These are phyloP conservation scores for Neurospora sp. DNA, from an alignment of 495 filamentous ascomycete species.

Conservation along the genomic window DNA sequence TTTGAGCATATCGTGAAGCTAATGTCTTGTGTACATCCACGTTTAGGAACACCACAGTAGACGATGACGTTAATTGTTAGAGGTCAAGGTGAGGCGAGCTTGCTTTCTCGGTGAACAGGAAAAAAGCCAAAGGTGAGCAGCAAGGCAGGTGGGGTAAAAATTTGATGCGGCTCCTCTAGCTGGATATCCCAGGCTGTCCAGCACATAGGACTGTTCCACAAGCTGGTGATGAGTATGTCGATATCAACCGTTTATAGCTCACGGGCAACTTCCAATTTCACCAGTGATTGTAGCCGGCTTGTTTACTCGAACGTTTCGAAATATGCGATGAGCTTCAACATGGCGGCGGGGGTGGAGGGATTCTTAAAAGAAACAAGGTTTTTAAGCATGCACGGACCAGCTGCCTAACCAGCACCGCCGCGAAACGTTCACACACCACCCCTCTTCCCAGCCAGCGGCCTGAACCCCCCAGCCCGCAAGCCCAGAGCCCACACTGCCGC, in stretches of 20 bases:
- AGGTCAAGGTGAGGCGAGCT: background rate
- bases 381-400: background rate
- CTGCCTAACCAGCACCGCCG: background rate
- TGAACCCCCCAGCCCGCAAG: background rate
- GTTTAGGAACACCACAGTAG: background rate
- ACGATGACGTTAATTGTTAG: background rate
- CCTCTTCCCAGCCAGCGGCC: background rate
- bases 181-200: background rate
- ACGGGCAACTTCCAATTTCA: background rate
- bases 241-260: background rate
- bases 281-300: background rate
- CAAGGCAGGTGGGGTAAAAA: conserved; percentile 20
- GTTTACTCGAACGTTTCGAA: background rate
- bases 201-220: background rate
- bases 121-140: conserved; percentile 6
- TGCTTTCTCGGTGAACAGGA: background rate
- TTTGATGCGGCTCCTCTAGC: background rate
- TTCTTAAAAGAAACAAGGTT: background rate
- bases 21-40: background rate
- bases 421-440: background rate
- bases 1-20: background rate
- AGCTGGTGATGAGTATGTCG: too few relatives aligned
- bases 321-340: background rate
- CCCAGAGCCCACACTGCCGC: background rate
- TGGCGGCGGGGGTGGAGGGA: background rate